Base-by-base conservation (phyloP, 305 asterid species). In the Fraxinus paxiana region DNA sequence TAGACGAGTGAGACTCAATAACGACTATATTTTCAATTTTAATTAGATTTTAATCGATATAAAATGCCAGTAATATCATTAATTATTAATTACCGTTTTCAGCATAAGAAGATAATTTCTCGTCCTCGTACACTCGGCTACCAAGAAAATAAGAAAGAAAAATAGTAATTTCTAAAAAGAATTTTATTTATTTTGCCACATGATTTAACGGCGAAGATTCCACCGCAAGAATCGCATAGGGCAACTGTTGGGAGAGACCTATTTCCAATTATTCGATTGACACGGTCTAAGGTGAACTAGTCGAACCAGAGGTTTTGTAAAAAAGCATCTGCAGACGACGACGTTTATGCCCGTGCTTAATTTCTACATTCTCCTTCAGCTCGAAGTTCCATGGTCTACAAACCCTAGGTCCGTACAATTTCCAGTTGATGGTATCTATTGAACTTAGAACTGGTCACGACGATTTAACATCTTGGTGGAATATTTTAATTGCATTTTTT, bases 361-460 rank as follows among this genome's bases (percentile, higher is more conserved):
- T 70, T 18, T 30, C 17, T 34, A 48, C 18, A 41, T 15, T 54
- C 79, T 24, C 41, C 63, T 75, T 33, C 5, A 35, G 33, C 26
- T 71, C 46, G 69, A 73, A 77, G 82, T 77, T 82, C 78, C 65
- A 75, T 78, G 83, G 72, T 84, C 84, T 83, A 86, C 80, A 75
- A 87, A 86, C 88, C 93, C 93, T 89, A 88, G 92, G 93, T 92
- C 30, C 51, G 87, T 56, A 70, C 70, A 28, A 33, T 51, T 46
- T 41, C 72, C 79, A 10, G 18, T 65, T 65, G 73, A 65, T 26
- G 73, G 15, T 65, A 63, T 28, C 73, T 67, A 4, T 67, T 28
- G 7, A 67, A 13, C 10, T 28, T 28, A 13, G 37, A 26, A 28
- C 38, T 67, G 73, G 73, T 67, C 37, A 15, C 7, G 31, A 67